These are phyloP conservation scores for Grosmannia serpens DNA, from an alignment of 2,329 filamentous ascomycete genomes.

Conservation along the genomic window DNA sequence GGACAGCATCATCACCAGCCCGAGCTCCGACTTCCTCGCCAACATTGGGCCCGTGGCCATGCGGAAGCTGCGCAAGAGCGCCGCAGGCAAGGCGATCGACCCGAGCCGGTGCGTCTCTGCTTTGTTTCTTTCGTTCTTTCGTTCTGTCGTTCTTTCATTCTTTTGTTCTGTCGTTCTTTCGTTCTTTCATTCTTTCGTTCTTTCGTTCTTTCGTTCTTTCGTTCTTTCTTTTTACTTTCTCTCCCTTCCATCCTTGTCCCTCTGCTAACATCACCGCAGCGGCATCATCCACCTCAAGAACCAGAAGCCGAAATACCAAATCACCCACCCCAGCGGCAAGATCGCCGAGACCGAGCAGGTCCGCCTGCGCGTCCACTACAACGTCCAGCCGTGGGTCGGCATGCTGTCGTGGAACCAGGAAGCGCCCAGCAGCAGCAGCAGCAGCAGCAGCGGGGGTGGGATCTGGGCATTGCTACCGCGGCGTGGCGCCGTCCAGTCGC, in stretches of 20 bases:
- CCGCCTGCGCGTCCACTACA: constrained; percentile 76
- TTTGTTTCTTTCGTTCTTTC: too few relatives aligned
- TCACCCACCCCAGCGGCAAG: constrained; percentile 76
- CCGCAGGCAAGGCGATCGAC: constrained; percentile 48
- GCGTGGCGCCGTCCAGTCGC: constrained; percentile 7
- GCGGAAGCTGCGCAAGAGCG: constrained; percentile 50
- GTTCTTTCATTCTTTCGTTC: too few relatives aligned
- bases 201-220: too few relatives aligned
- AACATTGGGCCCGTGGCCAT: constrained; percentile 48
- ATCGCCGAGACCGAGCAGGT: constrained; percentile 65
- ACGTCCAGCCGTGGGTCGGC: constrained; percentile 96
- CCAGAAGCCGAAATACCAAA: constrained; percentile 92
- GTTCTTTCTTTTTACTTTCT: neutral
- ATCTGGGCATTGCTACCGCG: constrained; percentile 4
- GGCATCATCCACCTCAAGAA: constrained; percentile 69
- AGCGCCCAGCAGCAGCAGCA: constrained; percentile 5
- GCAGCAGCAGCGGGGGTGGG: neutral
- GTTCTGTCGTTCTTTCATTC: neutral
- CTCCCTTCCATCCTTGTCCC: neutral
- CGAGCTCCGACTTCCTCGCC: constrained; percentile 49
- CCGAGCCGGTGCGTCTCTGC: constrained; percentile 37
- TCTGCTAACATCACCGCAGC: constrained; percentile 22
- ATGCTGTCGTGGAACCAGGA: constrained; percentile 69
- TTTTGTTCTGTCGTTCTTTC: neutral
- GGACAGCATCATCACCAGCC: constrained; percentile 83